Base-by-base conservation (phyloP, 441 rosid species). In the Erysimum pusillum region DNA sequence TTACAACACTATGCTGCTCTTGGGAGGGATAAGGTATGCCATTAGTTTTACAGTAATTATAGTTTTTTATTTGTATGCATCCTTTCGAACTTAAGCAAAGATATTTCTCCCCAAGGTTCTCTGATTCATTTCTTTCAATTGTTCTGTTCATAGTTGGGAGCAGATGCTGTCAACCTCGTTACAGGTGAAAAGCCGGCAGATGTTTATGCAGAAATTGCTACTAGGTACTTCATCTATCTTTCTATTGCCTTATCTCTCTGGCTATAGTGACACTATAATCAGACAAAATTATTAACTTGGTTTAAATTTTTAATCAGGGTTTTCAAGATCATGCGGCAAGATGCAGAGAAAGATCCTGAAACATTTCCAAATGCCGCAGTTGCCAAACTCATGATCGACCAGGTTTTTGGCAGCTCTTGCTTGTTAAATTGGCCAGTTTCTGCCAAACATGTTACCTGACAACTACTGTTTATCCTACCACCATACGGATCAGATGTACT, bases 1-100 rank as follows among this genome's bases (percentile, higher is more conserved):
- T 85, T 96, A 76, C 99, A 96, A 83, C 99, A 96, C 73, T 96
- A 96, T 85, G 99, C 99, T 78, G 99, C 99, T 38, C 86, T 94
- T 67, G 98, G 99, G 76, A 92, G 98, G 80, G 98, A 96, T 83
- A 85, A 85, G 98, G 99, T 96, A 89, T 82, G 58, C 56, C 32
- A 4, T 39, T 67, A 73, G 64, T 73, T 74, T 41, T 57, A 45
- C 62, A 54, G 44, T 63, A 69, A 44, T 42, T 52, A 11, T 67
- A 58, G 56, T 51, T 64, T 64, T 12, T 14, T 13, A 11, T 70
- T 46, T 39, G 7, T 56, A 10, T 71, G 34, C 53, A 18, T 64
- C 9, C 48, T 48, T 58, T 39, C 0, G 0, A 7, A 22, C 44
- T n/a, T 53, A 58, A 49, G 63, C 17, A 42, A 41, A 9, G 49